Evolutionary conservation across 768 basidiomycete species (phyloP), one percentile per base, ranked within the genome.

Genomic region (Leccinum aurantiacum): DNA sequence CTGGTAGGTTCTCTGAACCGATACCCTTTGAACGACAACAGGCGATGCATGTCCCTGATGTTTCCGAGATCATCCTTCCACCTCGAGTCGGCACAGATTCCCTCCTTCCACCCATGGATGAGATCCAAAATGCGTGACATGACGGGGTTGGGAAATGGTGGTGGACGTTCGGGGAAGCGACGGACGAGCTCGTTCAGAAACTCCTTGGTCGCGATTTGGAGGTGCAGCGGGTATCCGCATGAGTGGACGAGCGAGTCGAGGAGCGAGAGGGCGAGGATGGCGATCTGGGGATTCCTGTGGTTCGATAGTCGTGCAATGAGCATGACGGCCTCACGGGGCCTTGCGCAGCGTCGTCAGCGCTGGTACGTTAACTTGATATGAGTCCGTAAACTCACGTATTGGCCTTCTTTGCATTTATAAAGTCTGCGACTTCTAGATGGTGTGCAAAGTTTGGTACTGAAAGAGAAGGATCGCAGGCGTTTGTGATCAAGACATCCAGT

Each of bases 121-220:
- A 96, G 80, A 66, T 97, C 95, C 41, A 99, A 79, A 64, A 97
- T 95, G 61, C 91, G 85, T 1, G 88, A 85, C 96, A 98, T 99
- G 66, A 97, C 92, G 22, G 93, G 89, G 3, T 93, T 91, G 0
- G 93, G 93, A 72, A 95, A 94, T 1, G 93, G 91, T 1, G 97
- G 96, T 3, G 97, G 97, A 49, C 96, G 86, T 76, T 99, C 97
- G 6, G 97, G 97, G 73, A 99, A 98, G 65, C 95, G 86, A 53
- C 96, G 88, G 25, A 99, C 97, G 71, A 99, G 88, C 72, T 98
- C 97, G 76, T 99, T 99, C 17, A 98, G 81, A 71, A 98, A 99
- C 69, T 98, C 97, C 71, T 99, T 98, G 46, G 96, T 98, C 17
- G 90, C 81, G 67, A 98, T 91, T 74, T 99, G 97, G 24, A 99